These are phyloP conservation scores for Auriculariales sp. DNA, from an alignment of 768 basidiomycete species.

Conservation along the genomic window DNA sequence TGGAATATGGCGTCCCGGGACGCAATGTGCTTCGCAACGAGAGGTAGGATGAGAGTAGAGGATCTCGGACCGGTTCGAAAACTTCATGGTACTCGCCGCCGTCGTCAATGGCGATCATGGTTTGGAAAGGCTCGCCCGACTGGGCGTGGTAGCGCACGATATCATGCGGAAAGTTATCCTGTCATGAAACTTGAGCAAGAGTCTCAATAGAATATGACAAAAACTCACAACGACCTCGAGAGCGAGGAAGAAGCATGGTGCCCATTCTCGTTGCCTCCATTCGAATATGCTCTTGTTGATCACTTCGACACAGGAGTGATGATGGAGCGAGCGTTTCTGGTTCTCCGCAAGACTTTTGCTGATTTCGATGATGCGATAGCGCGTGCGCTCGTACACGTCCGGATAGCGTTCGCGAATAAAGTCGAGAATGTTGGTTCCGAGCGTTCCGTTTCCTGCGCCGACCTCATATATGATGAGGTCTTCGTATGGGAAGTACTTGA, in stretches of 20 bases:
- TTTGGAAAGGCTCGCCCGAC: slow-evolving; percentile 74
- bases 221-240: slow-evolving; percentile 83
- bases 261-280: slow-evolving; percentile 58
- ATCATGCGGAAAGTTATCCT: slow-evolving; percentile 98
- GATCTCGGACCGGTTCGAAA: slow-evolving; percentile 75
- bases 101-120: slow-evolving; percentile 60
- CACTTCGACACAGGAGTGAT: slow-evolving; percentile 56
- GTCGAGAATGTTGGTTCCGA: slow-evolving; percentile 79
- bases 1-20: slow-evolving; percentile 41
- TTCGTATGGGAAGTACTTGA: slow-evolving; percentile 92
- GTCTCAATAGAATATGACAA: not conserved
- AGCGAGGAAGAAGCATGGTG: slow-evolving; percentile 86
- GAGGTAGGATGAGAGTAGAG: slow-evolving; percentile 68
- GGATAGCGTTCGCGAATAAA: slow-evolving; percentile 62
- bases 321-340: slow-evolving; percentile 53
- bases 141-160: slow-evolving; percentile 77
- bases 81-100: slow-evolving; percentile 72
- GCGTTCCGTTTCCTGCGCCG: slow-evolving; percentile 93
- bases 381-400: slow-evolving; percentile 85
- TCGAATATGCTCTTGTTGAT: slow-evolving; percentile 73
- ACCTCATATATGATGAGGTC: slow-evolving; percentile 95
- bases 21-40: slow-evolving; percentile 44
- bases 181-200: slow-evolving; percentile 1
- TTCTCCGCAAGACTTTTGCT: slow-evolving; percentile 59
- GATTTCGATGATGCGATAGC: slow-evolving; percentile 92